Evolutionary conservation across 2,329 filamentous ascomycete species (phyloP), one percentile per base, ranked within the genome.

Genomic region (Chaetomiaceae sp.): DNA sequence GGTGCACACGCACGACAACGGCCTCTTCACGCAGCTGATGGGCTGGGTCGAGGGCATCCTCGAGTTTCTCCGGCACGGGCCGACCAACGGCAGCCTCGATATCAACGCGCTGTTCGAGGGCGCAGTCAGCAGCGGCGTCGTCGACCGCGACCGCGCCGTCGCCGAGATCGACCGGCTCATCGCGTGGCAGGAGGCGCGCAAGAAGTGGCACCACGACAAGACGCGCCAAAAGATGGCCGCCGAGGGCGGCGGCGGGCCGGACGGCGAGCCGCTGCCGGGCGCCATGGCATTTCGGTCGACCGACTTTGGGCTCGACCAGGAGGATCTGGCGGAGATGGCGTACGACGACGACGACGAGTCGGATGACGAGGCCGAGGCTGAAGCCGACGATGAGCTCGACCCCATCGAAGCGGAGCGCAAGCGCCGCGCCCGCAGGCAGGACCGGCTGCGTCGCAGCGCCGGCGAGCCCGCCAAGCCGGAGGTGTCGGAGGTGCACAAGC

Each of bases 201-300:
- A 98, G 75, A 91, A 91, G 69, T 98, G 93, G 93, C 93, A 98
- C 64, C 83, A 91, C 51, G 88, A 95, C 68, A 98, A 98, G 75
- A 98, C 93, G 8, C 75, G 90, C 44, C 93, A 97, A 70, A 98
- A 98, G 75, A 97, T 98, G 93, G 93, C 93, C 0, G 89, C 88
- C 2, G 89, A 91, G 60, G 82, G 81, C 3, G 45, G 9, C 9
- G 22, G 22, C 22, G 22, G 22, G 6, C 73, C 73, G 6, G 70
- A 72, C 42, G 66, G 68, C 15, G 72, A 73, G 20, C 65, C 75
- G 47, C 65, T 69, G 42, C 74, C 75, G 6, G 78, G 75, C 8
- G 79, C 72, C 19, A 71, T 74, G 54, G 70, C 65, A 12, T 94
- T 97, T 69, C 82, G 77, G 59, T 83, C 84, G 18, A 80, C 78